Conservation (phyloP, 306 rosid genomes). For the Lathyrus oleraceus region DNA sequence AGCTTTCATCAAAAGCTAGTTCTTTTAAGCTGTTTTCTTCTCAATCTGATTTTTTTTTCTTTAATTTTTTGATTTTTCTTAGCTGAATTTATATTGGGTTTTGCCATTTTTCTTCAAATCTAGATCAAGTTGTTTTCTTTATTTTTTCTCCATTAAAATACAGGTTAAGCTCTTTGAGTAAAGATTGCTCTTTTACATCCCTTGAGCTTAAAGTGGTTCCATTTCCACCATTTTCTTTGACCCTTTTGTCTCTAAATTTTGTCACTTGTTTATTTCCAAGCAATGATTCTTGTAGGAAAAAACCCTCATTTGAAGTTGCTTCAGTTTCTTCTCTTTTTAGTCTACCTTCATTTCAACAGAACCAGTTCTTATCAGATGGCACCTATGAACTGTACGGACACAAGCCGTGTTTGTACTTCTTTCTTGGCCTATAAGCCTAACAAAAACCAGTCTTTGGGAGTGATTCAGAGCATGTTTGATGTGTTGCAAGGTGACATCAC, state of each 20-base stretch:
- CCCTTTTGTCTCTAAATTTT: slow-evolving; percentile 32
- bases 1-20: slow-evolving; percentile 10
- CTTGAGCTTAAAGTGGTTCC: slow-evolving; percentile 10
- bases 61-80: background rate
- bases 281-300: slow-evolving; percentile 52
- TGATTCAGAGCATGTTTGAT: slow-evolving; percentile 89
- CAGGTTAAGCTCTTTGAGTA: slow-evolving; percentile 26
- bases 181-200: slow-evolving; percentile 10
- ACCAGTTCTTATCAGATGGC: slow-evolving; percentile 39
- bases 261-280: background rate
- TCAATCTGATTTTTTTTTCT: slow-evolving; percentile 27
- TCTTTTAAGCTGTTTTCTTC: slow-evolving; percentile 25
- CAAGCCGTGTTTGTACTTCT: slow-evolving; percentile 74
- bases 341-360: slow-evolving; percentile 35
- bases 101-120: slow-evolving; percentile 24
- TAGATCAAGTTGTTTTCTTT: slow-evolving; percentile 37
- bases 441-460: slow-evolving; percentile 54
- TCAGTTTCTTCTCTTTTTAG: slow-evolving; percentile 34
- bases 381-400: slow-evolving; percentile 82
- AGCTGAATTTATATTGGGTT: slow-evolving; percentile 24
- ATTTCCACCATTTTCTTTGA: slow-evolving; percentile 17
- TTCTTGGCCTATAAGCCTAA: slow-evolving; percentile 78
- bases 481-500: slow-evolving; percentile 74
- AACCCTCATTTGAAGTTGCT: slow-evolving; percentile 37
- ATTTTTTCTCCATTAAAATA: background rate